Percentiles rank a stretch among this genome's conserved stretches.
Conservation (phyloP, 371 early-diverging fungal genomes). For the Lichtheimia ramosa region DNA sequence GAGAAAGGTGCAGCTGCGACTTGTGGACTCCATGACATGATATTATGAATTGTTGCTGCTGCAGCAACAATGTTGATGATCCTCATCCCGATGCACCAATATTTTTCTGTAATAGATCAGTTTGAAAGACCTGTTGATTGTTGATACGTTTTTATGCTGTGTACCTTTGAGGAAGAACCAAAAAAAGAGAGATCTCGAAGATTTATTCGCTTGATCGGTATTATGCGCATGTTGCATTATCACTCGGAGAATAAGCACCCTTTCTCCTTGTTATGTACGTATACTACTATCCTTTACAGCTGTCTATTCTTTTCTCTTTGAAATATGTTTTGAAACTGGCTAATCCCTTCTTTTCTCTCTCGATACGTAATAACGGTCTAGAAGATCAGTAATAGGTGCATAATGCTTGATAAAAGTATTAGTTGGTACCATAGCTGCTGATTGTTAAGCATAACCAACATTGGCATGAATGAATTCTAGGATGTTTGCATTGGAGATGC, state of each 20-base stretch:
- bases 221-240: not conserved
- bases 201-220: not conserved
- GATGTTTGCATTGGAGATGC: too few relatives aligned
- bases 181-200: not conserved
- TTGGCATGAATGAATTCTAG: too few relatives aligned
- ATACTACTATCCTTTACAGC: not conserved
- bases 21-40: not conserved
- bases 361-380: too few relatives aligned
- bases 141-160: not conserved
- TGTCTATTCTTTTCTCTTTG: not conserved
- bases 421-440: too few relatives aligned
- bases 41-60: not conserved
- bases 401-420: too few relatives aligned
- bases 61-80: not conserved
- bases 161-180: not conserved
- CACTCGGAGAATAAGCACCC: not conserved
- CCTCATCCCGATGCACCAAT: not conserved
- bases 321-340: slow-evolving; percentile 1
- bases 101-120: too few relatives aligned
- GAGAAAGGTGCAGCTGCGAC: not conserved
- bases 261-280: not conserved
- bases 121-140: not conserved
- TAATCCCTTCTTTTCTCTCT: not conserved
- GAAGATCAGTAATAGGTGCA: too few relatives aligned
- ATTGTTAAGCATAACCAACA: too few relatives aligned